phyloP scores from a whole-genome alignment of 768 basidiomycete genomes.

The Galerina marginata region DNA sequence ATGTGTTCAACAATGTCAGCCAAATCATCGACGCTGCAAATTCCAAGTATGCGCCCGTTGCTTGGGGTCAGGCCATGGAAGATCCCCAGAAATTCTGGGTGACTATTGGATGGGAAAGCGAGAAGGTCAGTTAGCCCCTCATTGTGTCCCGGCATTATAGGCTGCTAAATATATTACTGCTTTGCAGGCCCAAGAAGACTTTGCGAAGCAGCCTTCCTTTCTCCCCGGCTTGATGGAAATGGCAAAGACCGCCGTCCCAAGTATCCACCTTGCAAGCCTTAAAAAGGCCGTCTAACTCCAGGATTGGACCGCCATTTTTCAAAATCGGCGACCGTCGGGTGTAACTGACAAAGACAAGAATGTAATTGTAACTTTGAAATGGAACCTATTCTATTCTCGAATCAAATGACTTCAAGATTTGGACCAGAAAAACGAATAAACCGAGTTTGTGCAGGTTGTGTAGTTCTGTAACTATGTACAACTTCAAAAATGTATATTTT shows the following conservation, averaged over 20 bases:
- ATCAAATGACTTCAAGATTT: too few species aligned
- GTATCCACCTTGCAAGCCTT: not conserved
- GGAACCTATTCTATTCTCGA: too few species aligned
- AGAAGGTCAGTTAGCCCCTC: slow-evolving; percentile 19
- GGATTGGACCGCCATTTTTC: not conserved
- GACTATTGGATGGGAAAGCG: slow-evolving; percentile 26
- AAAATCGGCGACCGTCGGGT: too few species aligned
- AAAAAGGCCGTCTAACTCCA: not conserved
- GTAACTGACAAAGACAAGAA: too few species aligned
- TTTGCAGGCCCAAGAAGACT: not conserved
- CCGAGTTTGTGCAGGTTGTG: too few species aligned
- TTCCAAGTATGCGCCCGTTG: slow-evolving; percentile 11
- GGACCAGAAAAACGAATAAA: too few species aligned
- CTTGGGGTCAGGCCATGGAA: slow-evolving; percentile 21
- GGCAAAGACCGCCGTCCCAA: not conserved
- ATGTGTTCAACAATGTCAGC: slow-evolving; percentile 5
- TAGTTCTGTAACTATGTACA: too few species aligned
- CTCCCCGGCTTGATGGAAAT: not conserved
- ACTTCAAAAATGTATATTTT: too few species aligned
- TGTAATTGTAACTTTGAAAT: too few species aligned
- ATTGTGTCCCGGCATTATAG: not conserved
- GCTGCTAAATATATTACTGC: not conserved
- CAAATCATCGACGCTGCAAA: slow-evolving; percentile 12
- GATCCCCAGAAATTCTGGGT: slow-evolving; percentile 14
- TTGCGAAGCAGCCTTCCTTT: not conserved